Conservation (phyloP, 2,329 filamentous ascomycete species). For the Ascosphaera acerosa region DNA sequence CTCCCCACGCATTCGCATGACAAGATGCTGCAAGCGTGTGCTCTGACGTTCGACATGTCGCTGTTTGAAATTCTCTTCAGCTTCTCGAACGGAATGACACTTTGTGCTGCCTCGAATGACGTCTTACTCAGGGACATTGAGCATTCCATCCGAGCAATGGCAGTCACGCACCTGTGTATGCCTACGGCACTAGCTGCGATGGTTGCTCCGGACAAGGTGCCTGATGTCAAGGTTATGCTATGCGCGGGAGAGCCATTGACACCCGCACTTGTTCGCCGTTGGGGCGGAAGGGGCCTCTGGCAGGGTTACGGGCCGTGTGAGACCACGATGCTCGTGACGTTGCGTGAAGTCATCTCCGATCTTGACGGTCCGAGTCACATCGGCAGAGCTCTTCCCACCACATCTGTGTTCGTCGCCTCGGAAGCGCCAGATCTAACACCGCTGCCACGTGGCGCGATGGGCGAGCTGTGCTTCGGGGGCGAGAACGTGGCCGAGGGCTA, state of each 20-base stretch:
- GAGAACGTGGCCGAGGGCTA: constrained; percentile 57
- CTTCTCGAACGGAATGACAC: constrained; percentile 51
- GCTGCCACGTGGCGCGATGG: constrained; percentile 44
- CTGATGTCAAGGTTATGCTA: constrained; percentile 47
- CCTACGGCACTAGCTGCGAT: constrained; percentile 65
- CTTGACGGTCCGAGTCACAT: constrained; percentile 45
- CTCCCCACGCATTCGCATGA: constrained; percentile 34
- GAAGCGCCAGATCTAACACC: constrained; percentile 21
- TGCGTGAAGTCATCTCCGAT: constrained; percentile 32
- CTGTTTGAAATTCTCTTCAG: constrained; percentile 80
- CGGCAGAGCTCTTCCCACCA: constrained; percentile 49
- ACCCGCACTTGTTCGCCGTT: constrained; percentile 39
- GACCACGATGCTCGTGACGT: constrained; percentile 67
- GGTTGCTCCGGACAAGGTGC: constrained; percentile 42
- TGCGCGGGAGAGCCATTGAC: constrained; percentile 64
- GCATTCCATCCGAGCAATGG: constrained; percentile 33
- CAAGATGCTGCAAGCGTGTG: constrained; percentile 57
- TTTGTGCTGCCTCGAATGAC: constrained; percentile 54
- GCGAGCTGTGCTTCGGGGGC: constrained; percentile 71
- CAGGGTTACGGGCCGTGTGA: constrained; percentile 71
- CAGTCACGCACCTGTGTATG: constrained; percentile 56
- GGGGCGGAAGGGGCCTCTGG: constrained; percentile 42
- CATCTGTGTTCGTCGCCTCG: constrained; percentile 41
- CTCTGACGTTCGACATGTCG: constrained; percentile 64
- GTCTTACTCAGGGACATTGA: constrained; percentile 49